Base-by-base conservation (phyloP, 306 rosid genomes). In the Dalbergia cultrata region DNA sequence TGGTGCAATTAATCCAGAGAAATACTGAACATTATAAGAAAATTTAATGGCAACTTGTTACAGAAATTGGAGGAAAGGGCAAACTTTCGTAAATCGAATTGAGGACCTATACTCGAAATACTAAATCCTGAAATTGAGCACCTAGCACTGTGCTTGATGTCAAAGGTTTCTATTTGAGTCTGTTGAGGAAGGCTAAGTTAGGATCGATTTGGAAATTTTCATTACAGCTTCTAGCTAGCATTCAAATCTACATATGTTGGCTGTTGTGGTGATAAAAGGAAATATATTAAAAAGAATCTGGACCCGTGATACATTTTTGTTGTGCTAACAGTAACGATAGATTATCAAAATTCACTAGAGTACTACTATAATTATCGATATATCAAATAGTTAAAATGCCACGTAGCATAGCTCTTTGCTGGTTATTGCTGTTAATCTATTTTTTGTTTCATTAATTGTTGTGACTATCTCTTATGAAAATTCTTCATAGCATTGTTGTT, bases 61-160 rank as follows among this genome's bases (percentile, higher is more conserved):
- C 37, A 78, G 39, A 52, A 18, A 57, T 22, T 11, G 79, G 79
- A 53, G 73, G 78, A 80, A 72, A 4, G 34, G 35, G 59, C 45
- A 52, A 50, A 37, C 59, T 37, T 26, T 6, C 19, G 31, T 47
- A 50, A 56, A 47, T 61, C 44, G 70, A 60, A 11, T 49, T 49
- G 54, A 47, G 19, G 18, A 19, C 45, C 57, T 61, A 61, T 14
- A 53, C 83, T 49, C 78, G 83, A 72, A 78, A 72, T 80, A 41
- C 79, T 39, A 62, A 71, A 57, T 71, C 66, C 83, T 80, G n/a
- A 79, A 52, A 21, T 80, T 50, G 73, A 63, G 73, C 37, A 72
- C 67, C 78, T 49, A 9, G 37, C 9, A 21, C 59, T 33, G 67
- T 80, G 72, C 65, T 80, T 37, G 73, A 14, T 37, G 83, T 71